Percentiles rank a stretch among this genome's conserved stretches.
Evolutionary conservation across 805 yeast genomes (phyloP).

Genomic region (Candida broadrunensis): DNA sequence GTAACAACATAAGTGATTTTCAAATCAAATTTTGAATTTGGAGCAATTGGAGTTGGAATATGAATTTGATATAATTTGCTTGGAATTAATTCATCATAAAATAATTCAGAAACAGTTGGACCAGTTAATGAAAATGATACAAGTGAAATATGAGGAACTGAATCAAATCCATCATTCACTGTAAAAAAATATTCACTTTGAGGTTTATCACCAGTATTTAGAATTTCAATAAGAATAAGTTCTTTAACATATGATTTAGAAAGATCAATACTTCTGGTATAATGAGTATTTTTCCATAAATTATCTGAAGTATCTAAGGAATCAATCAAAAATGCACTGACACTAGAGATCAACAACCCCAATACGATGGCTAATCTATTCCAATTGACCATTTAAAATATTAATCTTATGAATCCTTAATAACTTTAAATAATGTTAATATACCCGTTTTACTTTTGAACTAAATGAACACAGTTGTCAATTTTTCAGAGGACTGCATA

Average conservation of each 20-base stretch:
- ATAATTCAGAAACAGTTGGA: conserved; percentile 11
- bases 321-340: not conserved
- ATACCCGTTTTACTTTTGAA: no score
- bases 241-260: conserved; percentile 65
- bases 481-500: no score
- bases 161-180: conserved; percentile 47
- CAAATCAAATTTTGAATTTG: conserved; percentile 52
- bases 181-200: conserved; percentile 55
- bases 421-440: no score
- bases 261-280: conserved; percentile 61
- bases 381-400: conserved; percentile 1
- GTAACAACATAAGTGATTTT: conserved; percentile 48
- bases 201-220: conserved; percentile 58
- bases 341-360: not conserved
- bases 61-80: conserved; percentile 38
- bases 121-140: conserved; percentile 30
- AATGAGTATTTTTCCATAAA: conserved; percentile 56
- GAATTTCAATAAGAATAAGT: conserved; percentile 49
- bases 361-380: not conserved
- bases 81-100: conserved; percentile 13
- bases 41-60: conserved; percentile 66
- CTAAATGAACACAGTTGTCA: no score
- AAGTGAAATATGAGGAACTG: conserved; percentile 39
- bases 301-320: not conserved
- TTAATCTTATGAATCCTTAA: no score